A percentile compares a stretch with the other conserved stretches of the same genome.
Evolutionary conservation across 2,329 filamentous ascomycete species (phyloP).

Genomic region (Diaporthe vexans): DNA sequence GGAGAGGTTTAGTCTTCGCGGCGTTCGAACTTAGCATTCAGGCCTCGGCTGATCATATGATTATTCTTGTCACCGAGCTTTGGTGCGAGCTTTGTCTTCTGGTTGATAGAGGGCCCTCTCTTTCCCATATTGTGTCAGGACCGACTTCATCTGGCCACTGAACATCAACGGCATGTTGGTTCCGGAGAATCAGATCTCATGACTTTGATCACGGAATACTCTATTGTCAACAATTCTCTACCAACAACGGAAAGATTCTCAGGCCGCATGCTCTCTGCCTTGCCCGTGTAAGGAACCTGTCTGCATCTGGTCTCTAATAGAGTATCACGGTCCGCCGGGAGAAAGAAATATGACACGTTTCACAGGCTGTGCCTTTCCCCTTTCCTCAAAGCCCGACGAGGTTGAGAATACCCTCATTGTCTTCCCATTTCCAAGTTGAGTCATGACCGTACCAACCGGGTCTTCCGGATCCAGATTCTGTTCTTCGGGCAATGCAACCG

Average conservation of each 20-base stretch:
- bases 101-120: background rate
- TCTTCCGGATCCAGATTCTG: background rate
- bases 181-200: background rate
- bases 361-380: background rate
- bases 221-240: too few relatives aligned
- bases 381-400: background rate
- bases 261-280: background rate
- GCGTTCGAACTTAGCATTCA: background rate
- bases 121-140: background rate
- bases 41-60: constrained; percentile 8
- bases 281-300: background rate
- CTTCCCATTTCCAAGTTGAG: background rate
- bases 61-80: background rate
- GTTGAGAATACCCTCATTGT: background rate
- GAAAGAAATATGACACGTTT: background rate
- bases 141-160: background rate
- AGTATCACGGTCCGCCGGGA: constrained; percentile 1
- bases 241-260: too few relatives aligned
- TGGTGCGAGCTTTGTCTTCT: too few relatives aligned
- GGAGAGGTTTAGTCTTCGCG: background rate
- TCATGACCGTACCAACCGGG: constrained; percentile 1
- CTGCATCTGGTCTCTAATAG: background rate
- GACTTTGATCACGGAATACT: too few relatives aligned
- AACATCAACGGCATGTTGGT: background rate
- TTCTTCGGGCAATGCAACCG: background rate